Evolutionary conservation across 192 early-diverging fungal species (phyloP).

Genomic region (Polychytrium aggregatum): DNA sequence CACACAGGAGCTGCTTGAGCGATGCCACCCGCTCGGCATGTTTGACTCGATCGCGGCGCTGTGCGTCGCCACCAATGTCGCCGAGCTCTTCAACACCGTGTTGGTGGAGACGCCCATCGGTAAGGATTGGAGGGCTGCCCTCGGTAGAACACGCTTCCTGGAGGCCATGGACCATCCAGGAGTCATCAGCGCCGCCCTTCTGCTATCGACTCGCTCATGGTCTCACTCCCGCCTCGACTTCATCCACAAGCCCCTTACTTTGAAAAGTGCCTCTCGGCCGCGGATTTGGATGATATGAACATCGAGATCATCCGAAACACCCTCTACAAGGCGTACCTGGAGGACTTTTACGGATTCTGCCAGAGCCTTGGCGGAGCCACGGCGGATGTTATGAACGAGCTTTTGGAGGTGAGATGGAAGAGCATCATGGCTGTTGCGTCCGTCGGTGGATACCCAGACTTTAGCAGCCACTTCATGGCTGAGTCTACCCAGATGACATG

Average conservation of each 20-base stretch:
- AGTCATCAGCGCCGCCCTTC: too few species aligned
- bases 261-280: slow-evolving; percentile 88
- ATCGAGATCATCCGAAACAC: slow-evolving; percentile 99
- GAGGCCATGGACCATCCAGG: too few species aligned
- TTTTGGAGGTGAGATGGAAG: slow-evolving; percentile 55
- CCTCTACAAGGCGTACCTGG: slow-evolving; percentile 95
- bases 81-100: slow-evolving; percentile 91
- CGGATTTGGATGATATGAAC: slow-evolving; percentile 98
- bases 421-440: not conserved
- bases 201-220: not conserved
- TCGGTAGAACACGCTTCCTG: too few species aligned
- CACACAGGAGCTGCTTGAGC: slow-evolving; percentile 90
- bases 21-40: slow-evolving; percentile 94
- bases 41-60: slow-evolving; percentile 98
- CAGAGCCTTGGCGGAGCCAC: slow-evolving; percentile 70
- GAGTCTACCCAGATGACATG: too few species aligned
- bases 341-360: slow-evolving; percentile 94
- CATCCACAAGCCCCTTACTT: slow-evolving; percentile 82
- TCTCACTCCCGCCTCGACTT: not conserved
- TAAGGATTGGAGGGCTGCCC: slow-evolving; percentile 13
- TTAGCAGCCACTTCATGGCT: too few species aligned
- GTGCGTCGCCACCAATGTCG: slow-evolving; percentile 91
- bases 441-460: too few species aligned
- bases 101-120: slow-evolving; percentile 91
- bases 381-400: slow-evolving; percentile 83